phyloP scores from a whole-genome alignment of 805 yeast species.

The Ogataea neopini region DNA sequence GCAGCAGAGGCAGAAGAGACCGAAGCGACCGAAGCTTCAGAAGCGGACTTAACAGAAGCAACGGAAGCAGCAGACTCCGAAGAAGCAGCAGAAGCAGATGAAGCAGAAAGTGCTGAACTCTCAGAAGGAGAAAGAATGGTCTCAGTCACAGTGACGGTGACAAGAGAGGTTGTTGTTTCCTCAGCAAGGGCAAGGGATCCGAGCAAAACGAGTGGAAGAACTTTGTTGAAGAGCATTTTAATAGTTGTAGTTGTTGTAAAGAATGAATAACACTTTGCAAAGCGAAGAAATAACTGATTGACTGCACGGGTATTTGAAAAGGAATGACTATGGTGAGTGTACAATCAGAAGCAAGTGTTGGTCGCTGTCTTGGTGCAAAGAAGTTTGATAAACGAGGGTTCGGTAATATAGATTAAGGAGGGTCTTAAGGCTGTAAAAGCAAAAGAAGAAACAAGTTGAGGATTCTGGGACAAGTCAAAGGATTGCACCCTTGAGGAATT shows the following conservation, averaged over 20 bases:
- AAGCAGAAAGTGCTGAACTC: conserved; percentile 34
- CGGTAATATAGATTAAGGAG: neutral
- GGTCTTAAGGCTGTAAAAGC: conserved; percentile 3
- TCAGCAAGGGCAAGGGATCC: conserved; percentile 32
- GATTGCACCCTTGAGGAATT: neutral
- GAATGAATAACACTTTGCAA: conserved; percentile 2
- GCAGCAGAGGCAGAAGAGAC: conserved; percentile 19
- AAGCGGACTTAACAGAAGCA: conserved; percentile 22
- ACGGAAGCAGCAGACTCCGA: conserved; percentile 16
- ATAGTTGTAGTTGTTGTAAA: neutral
- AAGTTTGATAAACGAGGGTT: neutral
- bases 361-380: neutral
- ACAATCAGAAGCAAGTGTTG: conserved; percentile 43
- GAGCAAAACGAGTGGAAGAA: conserved; percentile 28
- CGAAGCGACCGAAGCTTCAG: conserved; percentile 18
- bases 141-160: conserved; percentile 48
- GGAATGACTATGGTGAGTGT: conserved; percentile 36
- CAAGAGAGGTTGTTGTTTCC: conserved; percentile 41
- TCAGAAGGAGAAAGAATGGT: conserved; percentile 50
- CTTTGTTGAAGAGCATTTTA: conserved; percentile 30
- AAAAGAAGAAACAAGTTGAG: neutral
- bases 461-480: neutral
- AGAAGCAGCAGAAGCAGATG: conserved; percentile 15
- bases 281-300: conserved; percentile 3
- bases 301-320: conserved; percentile 16